A percentile compares a stretch with the other conserved stretches of the same genome.
Evolutionary conservation across 805 yeast genomes (phyloP).

Genomic region (Candida vartiovaarae): DNA sequence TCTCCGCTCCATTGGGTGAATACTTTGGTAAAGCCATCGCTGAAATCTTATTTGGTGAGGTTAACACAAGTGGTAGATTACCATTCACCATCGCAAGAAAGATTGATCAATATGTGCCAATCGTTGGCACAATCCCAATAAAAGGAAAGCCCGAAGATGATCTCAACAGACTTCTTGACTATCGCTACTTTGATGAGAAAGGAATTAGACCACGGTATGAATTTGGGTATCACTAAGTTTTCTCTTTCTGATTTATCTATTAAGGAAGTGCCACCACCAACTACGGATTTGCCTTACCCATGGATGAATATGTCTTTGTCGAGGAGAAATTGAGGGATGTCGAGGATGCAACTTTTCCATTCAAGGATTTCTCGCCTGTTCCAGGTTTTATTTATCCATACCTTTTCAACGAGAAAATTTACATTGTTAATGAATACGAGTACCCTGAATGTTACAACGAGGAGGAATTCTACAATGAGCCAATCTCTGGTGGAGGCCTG

Average conservation of each 20-base stretch:
- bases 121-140: constrained; percentile 31
- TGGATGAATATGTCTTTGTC: constrained; percentile 33
- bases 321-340: constrained; percentile 47
- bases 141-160: constrained; percentile 32
- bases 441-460: constrained; percentile 33
- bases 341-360: constrained; percentile 47
- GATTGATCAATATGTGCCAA: constrained; percentile 38
- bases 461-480: constrained; percentile 23
- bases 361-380: constrained; percentile 42
- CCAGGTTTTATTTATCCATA: constrained; percentile 55
- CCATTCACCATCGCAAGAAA: constrained; percentile 59
- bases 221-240: constrained; percentile 45
- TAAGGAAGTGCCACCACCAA: constrained; percentile 34
- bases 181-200: constrained; percentile 50
- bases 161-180: constrained; percentile 38
- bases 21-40: constrained; percentile 50
- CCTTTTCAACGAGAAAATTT: constrained; percentile 27
- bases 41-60: constrained; percentile 52
- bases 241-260: constrained; percentile 32
- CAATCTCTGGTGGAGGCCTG: constrained; percentile 38
- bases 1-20: constrained; percentile 51
- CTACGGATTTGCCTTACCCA: constrained; percentile 39
- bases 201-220: constrained; percentile 51
- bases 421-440: constrained; percentile 24
- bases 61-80: constrained; percentile 55